Percentiles rank a stretch among this genome's conserved stretches.
These are phyloP conservation scores for Pleurotus tuber-regium DNA, from an alignment of 768 basidiomycete species.

Conservation along the genomic window DNA sequence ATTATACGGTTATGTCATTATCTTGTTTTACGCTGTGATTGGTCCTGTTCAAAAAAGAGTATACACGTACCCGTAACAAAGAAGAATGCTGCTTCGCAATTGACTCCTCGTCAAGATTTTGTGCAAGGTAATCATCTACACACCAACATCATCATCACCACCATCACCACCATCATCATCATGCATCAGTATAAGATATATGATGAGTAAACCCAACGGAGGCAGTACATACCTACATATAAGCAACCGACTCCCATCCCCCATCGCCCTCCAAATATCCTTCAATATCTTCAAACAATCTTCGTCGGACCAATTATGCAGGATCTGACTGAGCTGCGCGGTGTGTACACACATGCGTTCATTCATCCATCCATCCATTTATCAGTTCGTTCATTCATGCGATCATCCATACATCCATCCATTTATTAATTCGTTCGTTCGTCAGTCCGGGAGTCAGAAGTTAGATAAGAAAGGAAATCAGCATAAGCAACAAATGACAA, in stretches of 20 bases:
- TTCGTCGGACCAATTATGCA: slow-evolving; percentile 35
- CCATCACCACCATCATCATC: too few relatives aligned
- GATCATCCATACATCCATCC: too few relatives aligned
- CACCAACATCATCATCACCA: too few relatives aligned
- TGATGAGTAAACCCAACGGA: neutral
- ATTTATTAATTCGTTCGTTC: too few relatives aligned
- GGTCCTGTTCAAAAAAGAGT: too few relatives aligned
- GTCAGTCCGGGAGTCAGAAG: too few relatives aligned
- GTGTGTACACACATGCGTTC: neutral
- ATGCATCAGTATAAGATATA: neutral
- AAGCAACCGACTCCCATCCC: slow-evolving; percentile 26
- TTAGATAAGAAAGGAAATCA: too few relatives aligned
- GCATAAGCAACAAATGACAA: neutral
- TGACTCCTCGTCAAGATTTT: neutral
- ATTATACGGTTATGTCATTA: neutral
- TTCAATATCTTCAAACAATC: slow-evolving; percentile 28
- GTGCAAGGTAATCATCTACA: neutral
- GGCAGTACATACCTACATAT: slow-evolving; percentile 23
- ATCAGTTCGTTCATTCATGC: too few relatives aligned
- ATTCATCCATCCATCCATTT: too few relatives aligned
- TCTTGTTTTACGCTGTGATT: neutral
- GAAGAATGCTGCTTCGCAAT: neutral
- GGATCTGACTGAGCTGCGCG: slow-evolving; percentile 16
- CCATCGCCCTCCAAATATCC: slow-evolving; percentile 26
- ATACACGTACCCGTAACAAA: neutral